Evolutionary conservation across 306 rosid species (phyloP).

Genomic region (Mimosa bimucronata): DNA sequence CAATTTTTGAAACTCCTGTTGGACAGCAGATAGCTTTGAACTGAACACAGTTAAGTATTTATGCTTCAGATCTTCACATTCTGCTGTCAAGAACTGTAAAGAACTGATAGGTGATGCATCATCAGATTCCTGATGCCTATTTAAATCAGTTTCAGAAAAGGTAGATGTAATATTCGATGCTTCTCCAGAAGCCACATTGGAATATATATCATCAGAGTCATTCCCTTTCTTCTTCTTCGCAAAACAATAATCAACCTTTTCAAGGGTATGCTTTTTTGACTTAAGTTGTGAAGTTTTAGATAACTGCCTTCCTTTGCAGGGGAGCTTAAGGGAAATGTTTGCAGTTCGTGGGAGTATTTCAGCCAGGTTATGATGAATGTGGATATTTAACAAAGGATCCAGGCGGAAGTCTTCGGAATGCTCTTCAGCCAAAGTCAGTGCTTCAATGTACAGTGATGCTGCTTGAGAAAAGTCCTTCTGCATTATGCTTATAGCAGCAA

Average conservation of each 20-base stretch:
- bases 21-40: slow-evolving; percentile 70
- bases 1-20: slow-evolving; percentile 74
- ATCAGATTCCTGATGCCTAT: slow-evolving; percentile 42
- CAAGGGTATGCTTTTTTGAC: slow-evolving; percentile 45
- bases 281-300: slow-evolving; percentile 44
- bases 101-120: slow-evolving; percentile 45
- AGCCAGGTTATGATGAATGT: slow-evolving; percentile 86
- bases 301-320: slow-evolving; percentile 44
- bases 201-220: slow-evolving; percentile 38
- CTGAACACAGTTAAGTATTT: slow-evolving; percentile 76
- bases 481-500: slow-evolving; percentile 77
- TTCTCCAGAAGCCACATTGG: slow-evolving; percentile 46
- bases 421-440: slow-evolving; percentile 73
- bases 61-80: slow-evolving; percentile 66
- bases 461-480: slow-evolving; percentile 73
- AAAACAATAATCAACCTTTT: slow-evolving; percentile 49
- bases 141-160: slow-evolving; percentile 42
- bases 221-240: slow-evolving; percentile 72
- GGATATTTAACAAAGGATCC: slow-evolving; percentile 86
- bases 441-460: slow-evolving; percentile 76
- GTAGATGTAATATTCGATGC: slow-evolving; percentile 34
- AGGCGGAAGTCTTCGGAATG: slow-evolving; percentile 84
- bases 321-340: slow-evolving; percentile 40
- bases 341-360: slow-evolving; percentile 67
- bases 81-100: slow-evolving; percentile 50